Evolutionary conservation across 306 rosid species (phyloP).

Genomic region (Bauhinia variegata): DNA sequence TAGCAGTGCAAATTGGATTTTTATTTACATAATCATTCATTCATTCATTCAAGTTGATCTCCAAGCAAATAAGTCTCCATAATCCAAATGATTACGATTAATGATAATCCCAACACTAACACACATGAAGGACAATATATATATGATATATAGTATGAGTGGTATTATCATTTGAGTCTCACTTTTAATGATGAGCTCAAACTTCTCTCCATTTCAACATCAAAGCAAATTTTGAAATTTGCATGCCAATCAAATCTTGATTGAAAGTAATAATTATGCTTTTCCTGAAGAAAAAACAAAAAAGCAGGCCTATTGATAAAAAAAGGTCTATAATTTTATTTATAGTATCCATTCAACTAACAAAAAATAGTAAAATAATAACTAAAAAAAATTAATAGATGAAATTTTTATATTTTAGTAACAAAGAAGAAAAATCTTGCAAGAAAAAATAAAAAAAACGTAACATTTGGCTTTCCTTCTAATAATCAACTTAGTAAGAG

Average conservation of each 20-base stretch:
- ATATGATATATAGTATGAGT: constrained; percentile 26
- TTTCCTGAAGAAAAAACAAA: background rate
- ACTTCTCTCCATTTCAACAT: constrained; percentile 32
- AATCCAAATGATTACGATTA: background rate
- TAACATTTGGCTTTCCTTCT: no score
- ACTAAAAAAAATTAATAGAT: background rate
- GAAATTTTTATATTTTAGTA: background rate
- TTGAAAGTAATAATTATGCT: constrained; percentile 34
- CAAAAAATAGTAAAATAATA: background rate
- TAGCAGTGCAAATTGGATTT: background rate
- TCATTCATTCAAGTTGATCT: background rate
- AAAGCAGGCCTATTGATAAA: background rate
- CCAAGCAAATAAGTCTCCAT: background rate
- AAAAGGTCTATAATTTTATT: background rate
- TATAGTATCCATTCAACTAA: constrained; percentile 1
- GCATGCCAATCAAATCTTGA: constrained; percentile 40
- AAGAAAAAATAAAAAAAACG: no score
- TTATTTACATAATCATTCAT: no score
- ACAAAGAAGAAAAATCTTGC: no score
- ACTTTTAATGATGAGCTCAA: constrained; percentile 44
- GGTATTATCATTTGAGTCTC: constrained; percentile 46
- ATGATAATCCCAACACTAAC: constrained; percentile 36
- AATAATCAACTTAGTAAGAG: no score
- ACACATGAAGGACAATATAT: constrained; percentile 37
- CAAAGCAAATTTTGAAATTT: constrained; percentile 37